Evolutionary conservation across 2,329 filamentous ascomycete genomes (phyloP).

Genomic region (Pestalotiopsis sp.): DNA sequence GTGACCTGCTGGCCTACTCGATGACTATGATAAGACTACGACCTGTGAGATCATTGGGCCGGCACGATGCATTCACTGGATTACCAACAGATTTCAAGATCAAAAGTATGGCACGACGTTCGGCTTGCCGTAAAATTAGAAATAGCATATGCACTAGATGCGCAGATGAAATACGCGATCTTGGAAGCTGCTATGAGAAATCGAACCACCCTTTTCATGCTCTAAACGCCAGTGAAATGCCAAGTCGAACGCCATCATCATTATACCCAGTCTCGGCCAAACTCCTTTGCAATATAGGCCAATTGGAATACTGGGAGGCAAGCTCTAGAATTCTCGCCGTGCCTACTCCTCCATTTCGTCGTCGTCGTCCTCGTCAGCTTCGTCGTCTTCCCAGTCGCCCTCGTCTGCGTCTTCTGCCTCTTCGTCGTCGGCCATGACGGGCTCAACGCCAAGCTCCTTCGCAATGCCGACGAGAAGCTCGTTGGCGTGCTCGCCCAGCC

Average conservation of each 20-base stretch:
- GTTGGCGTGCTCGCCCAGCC: constrained; percentile 72
- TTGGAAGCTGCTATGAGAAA: neutral
- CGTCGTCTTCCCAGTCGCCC: constrained; percentile 39
- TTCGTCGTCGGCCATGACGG: constrained; percentile 56
- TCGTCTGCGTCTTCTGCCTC: constrained; percentile 52
- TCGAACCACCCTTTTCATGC: neutral
- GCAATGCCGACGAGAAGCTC: constrained; percentile 69
- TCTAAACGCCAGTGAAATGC: constrained; percentile 4
- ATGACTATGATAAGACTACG: neutral
- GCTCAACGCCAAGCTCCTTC: constrained; percentile 63
- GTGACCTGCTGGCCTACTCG: neutral
- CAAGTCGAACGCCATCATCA: constrained; percentile 6
- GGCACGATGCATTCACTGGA: neutral
- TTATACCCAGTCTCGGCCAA: neutral
- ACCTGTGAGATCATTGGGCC: neutral
- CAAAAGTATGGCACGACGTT: neutral
- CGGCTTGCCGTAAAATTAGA: neutral
- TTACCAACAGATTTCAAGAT: neutral
- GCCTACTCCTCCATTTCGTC: constrained; percentile 57
- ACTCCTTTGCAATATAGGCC: neutral
- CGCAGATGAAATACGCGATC: neutral
- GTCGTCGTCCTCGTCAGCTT: constrained; percentile 38
- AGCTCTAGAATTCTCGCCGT: neutral
- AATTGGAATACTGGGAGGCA: neutral
- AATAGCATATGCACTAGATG: neutral